phyloP scores from a whole-genome alignment of 2,329 filamentous ascomycete genomes.

The Magnaporthiopsis rhizophila region DNA sequence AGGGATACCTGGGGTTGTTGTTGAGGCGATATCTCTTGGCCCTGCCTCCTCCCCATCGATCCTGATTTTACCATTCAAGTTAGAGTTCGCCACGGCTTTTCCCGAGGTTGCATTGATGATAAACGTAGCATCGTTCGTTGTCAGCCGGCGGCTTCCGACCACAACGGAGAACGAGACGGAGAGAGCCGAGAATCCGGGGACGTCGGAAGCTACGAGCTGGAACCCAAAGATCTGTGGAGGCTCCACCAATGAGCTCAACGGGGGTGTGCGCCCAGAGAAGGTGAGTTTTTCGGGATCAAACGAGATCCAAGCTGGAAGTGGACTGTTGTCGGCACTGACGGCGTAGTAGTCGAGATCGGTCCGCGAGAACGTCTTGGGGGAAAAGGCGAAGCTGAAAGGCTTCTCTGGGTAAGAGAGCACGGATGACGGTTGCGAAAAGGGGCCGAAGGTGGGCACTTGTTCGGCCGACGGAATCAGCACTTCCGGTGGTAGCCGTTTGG shows the following conservation, averaged over 20 bases:
- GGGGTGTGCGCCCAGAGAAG: constrained; percentile 65
- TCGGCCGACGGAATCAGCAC: constrained; percentile 48
- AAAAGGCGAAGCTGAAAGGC: constrained; percentile 45
- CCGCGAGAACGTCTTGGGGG: constrained; percentile 54
- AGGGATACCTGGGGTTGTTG: constrained; percentile 47
- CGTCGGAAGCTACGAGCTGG: constrained; percentile 68
- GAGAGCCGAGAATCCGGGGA: constrained; percentile 65
- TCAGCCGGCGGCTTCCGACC: constrained; percentile 63
- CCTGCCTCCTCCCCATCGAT: constrained; percentile 48
- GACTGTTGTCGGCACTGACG: constrained; percentile 67
- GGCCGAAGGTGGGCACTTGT: constrained; percentile 49
- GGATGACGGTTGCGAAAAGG: constrained; percentile 51
- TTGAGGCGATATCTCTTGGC: constrained; percentile 40
- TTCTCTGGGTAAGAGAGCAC: constrained; percentile 47
- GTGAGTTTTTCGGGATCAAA: constrained; percentile 58
- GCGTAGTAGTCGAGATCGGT: constrained; percentile 64
- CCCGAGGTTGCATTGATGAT: constrained; percentile 49
- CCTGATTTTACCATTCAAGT: constrained; percentile 41
- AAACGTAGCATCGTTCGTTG: constrained; percentile 50
- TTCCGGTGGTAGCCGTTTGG: constrained; percentile 44
- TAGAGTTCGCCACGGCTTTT: constrained; percentile 41
- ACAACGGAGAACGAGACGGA: constrained; percentile 61
- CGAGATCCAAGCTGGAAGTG: constrained; percentile 75
- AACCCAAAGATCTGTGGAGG: constrained; percentile 67
- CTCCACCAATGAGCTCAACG: constrained; percentile 52